Base-by-base conservation (phyloP, 768 basidiomycete genomes). In the Mycena vitilis region DNA sequence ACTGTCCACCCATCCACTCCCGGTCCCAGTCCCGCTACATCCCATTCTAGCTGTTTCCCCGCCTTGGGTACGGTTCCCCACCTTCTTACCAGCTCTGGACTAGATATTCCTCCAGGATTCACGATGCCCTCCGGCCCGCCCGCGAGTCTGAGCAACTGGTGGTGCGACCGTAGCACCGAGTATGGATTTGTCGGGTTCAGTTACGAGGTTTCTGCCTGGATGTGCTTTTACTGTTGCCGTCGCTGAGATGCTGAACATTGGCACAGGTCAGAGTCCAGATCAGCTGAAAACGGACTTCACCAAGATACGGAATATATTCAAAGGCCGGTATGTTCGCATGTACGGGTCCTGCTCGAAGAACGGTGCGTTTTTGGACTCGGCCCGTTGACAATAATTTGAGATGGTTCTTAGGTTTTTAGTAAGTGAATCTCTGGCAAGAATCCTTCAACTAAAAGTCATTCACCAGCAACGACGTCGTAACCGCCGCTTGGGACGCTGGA, bases 101-200 rank as follows among this genome's bases (percentile, higher is more conserved):
- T 2, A 30, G 5, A 30, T 45, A n/a, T 57, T n/a, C 40, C 40
- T 34, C 25, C 48, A 70, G 73, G 81, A 2, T 92, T 91, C 72
- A 75, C 71, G 10, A 91, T 88, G 87, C 92, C 91, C 4, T 73
- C 76, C 1, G 53, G 73, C 2, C 74, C 85, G 11, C 90, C 90
- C 0, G 63, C 75, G 1, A 84, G 84, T 2, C 65, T 82, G 42
- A 77, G 78, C 13, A 80, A 81, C 59, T 90, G 89, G 89, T 90
- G 91, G 92, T 94, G 92, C 74, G 75, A 85, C 63, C 75, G 79
- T 44, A 77, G 79, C 62, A 87, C 85, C 0, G 92, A 94, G 75
- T 93, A 92, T 71, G 92, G 86, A 0, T 94, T 94, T 75, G 78
- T 93, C 58, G 92, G 91, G 0, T 90, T 94, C 78, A 90, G 90